These are phyloP conservation scores for Tolypocladium ophioglossoides DNA, from an alignment of 2,329 filamentous ascomycete species.

Conservation along the genomic window DNA sequence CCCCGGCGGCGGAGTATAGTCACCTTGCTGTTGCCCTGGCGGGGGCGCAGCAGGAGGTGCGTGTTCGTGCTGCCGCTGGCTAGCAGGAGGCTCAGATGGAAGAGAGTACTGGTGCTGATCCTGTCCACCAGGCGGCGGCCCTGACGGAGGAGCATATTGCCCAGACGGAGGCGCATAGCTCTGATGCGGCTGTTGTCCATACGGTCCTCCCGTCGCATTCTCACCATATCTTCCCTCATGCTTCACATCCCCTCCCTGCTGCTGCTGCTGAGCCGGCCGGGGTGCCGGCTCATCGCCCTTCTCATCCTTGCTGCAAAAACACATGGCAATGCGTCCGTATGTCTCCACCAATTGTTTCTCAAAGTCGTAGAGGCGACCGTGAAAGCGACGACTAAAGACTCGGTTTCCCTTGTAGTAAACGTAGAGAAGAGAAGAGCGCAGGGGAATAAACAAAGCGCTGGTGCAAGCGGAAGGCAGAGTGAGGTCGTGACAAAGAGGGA, in stretches of 20 bases:
- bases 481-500: not conserved
- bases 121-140: conserved; percentile 19
- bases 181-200: not conserved
- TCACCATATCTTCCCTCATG: conserved; percentile 1
- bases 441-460: not conserved
- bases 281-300: conserved; percentile 27
- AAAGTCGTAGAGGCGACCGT: not conserved
- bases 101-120: conserved; percentile 16
- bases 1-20: conserved; percentile 17
- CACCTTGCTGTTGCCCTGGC: conserved; percentile 7
- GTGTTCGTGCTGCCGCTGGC: not conserved
- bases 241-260: conserved; percentile 14
- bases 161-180: conserved; percentile 7
- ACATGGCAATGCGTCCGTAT: conserved; percentile 25
- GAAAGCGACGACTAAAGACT: no score
- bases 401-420: not conserved
- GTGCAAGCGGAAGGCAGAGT: not conserved
- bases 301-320: conserved; percentile 36
- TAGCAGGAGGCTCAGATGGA: conserved; percentile 22
- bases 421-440: not conserved
- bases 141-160: conserved; percentile 8
- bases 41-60: not conserved
- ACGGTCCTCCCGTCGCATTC: not conserved
- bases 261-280: conserved; percentile 21
- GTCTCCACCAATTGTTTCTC: not conserved